A percentile compares a stretch with the other conserved stretches of the same genome.
Evolutionary conservation across 1,284 basidiomycete species (phyloP).

Genomic region (Neolentinus lepideus): DNA sequence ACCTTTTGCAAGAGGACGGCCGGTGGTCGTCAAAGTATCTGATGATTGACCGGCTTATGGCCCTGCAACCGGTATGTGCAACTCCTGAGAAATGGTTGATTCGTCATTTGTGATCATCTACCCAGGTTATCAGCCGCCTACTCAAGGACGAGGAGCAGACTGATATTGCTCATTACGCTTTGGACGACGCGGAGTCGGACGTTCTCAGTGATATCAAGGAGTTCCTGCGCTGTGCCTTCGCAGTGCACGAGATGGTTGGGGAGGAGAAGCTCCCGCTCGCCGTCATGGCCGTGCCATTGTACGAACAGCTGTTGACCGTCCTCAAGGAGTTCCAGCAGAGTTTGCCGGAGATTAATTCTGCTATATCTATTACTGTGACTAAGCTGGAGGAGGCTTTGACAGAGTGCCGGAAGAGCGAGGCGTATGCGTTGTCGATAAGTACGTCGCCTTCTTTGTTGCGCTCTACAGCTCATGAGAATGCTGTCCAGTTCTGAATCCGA

Average conservation of each 20-base stretch:
- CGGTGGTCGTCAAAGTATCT: not conserved
- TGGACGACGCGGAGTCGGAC: not conserved
- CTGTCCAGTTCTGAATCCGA: not conserved
- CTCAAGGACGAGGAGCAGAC: not conserved
- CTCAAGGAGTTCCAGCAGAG: not conserved
- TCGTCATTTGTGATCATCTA: not conserved
- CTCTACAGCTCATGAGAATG: not conserved
- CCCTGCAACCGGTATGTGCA: not conserved
- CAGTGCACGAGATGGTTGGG: constrained; percentile 1
- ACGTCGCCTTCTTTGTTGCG: not conserved
- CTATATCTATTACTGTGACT: not conserved
- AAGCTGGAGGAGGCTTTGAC: constrained; percentile 1
- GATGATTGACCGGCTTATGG: not conserved
- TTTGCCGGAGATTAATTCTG: not conserved
- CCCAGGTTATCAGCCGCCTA: not conserved
- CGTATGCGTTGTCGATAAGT: not conserved
- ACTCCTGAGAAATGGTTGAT: not conserved
- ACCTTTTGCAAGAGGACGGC: not conserved
- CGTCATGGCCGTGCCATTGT: not conserved
- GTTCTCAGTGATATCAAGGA: constrained; percentile 2
- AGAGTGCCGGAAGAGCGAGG: not conserved
- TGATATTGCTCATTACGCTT: not conserved
- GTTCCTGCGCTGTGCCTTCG: not conserved
- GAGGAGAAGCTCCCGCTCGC: constrained; percentile 1
- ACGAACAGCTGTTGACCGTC: not conserved